Evolutionary conservation across 306 rosid species (phyloP), one percentile per base, ranked within the genome.

Genomic region (Pyrus bretschneideri): DNA sequence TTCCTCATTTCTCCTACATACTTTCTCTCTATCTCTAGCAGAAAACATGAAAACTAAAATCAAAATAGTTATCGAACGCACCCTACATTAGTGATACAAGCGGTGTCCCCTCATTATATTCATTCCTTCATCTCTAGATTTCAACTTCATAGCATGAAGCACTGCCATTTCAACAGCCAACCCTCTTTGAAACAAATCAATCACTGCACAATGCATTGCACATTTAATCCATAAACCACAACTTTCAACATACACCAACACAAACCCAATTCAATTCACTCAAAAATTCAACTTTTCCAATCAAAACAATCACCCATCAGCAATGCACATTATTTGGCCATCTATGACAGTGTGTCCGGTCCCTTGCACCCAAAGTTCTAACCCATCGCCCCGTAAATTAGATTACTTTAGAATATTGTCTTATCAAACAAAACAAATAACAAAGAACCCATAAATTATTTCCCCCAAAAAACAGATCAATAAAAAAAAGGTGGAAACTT

Each of bases 391-490:
- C 54, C 9, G 1, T 49, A 49, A 49, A 49, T 49, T 49, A 49
- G 21, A 49, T 49, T 15, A 49, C 21, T 5, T 49, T 49, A 49
- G 3, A 49, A 15, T 49, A 49, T 49, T 21, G 0, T 15, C 55
- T 15, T 15, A 17, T 49, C 54, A 49, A 49, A 49, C 55, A 49
- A 49, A 49, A 49, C 55, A 14, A 49, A 30, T 3, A 19, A 9
- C 33, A 23, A 74, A 72, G 19, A 77, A 70, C 62, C 76, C 78
- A 62, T 72, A 44, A 10, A 67, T 45, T 40, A 51, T 17, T 11
- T 35, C 64, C 73, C 46, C 64, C 6, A 70, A 73, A 76, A 81
- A 76, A 74, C 70, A 75, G 83, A 88, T 81, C 83, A 74, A 74
- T 54, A 17, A 17, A 33, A 29, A 59, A 67, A 46, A 40, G 7